Evolutionary conservation across 768 basidiomycete species (phyloP), one percentile per base, ranked within the genome.

Genomic region (Termitomyces sp.): DNA sequence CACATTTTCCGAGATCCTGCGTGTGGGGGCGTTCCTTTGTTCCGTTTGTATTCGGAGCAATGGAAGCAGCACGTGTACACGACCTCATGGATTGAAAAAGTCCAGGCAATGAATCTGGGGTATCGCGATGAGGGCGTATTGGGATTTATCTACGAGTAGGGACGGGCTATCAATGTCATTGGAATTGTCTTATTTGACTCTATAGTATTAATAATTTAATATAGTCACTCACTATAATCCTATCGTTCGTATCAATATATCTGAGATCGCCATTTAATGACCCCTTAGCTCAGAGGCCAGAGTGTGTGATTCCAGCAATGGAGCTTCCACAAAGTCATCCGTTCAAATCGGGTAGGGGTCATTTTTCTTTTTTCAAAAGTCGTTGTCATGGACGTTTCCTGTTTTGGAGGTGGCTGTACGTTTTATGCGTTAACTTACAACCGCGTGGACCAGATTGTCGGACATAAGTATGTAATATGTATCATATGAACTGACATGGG

Each of bases 261-360:
- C 3, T 18, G 16, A 22, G 4, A 3, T 2, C 1, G 7, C 22
- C n/a, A n/a, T n/a, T n/a, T n/a, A 48, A 49, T 16, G 66, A 67
- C 62, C 68, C 66, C 66, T 62, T 70, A 63, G 69, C 68, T 67
- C 68, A 70, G 69, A 62, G 69, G 68, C 35, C 62, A 71, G 67
- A 58, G 57, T 58, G 57, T 58, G 57, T 58, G 57, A 58, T 58
- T 58, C 70, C 68, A 71, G 71, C 0, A 24, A 11, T 68, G 63
- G 69, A 64, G 50, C 0, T 63, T 77, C 76, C 75, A 73, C 71
- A 75, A 76, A 71, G 76, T 72, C 76, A 73, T 76, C 76, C 76
- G 76, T 76, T 76, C 76, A 72, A 76, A 67, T 70, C 74, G 75
- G 75, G 75, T 72, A 64, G 70, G 70, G 72, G 64, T 73, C 70